These are phyloP conservation scores for Fagopyrum esculentum DNA, from an alignment of 148 eudicot genomes.

Conservation along the genomic window DNA sequence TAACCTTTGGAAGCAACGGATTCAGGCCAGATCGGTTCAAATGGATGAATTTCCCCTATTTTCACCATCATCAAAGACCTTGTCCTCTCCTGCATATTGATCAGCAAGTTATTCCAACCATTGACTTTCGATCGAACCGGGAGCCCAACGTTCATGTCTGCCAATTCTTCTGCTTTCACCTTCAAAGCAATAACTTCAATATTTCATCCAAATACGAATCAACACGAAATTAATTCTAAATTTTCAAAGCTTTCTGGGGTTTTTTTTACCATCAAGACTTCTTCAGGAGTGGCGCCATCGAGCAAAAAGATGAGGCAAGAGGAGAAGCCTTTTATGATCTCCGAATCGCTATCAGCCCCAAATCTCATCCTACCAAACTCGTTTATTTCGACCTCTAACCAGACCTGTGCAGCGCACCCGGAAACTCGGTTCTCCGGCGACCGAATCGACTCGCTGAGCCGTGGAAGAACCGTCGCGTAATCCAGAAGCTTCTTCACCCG, in stretches of 20 bases:
- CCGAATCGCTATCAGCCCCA: conserved; percentile 76
- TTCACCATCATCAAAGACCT: conserved; percentile 30
- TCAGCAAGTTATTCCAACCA: conserved; percentile 66
- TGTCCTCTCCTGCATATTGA: conserved; percentile 68
- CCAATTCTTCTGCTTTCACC: conserved; percentile 62
- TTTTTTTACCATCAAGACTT: conserved; percentile 31
- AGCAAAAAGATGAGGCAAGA: conserved; percentile 65
- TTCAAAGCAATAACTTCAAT: conserved; percentile 6
- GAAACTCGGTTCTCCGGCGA: conserved; percentile 48
- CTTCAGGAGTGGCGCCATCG: conserved; percentile 51
- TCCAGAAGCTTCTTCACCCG: conserved; percentile 57
- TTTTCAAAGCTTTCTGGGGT: not conserved
- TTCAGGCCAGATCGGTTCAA: not conserved
- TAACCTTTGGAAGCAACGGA: not conserved
- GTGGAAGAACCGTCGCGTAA: conserved; percentile 44
- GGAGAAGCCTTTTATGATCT: conserved; percentile 78
- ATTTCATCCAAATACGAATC: not conserved
- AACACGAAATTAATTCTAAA: not conserved
- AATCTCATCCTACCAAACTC: conserved; percentile 48
- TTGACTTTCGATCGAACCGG: conserved; percentile 68
- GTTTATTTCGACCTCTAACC: conserved; percentile 58
- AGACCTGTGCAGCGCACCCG: conserved; percentile 79
- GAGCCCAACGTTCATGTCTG: conserved; percentile 74
- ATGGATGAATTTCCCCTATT: conserved; percentile 18
- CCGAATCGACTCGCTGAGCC: conserved; percentile 38